phyloP scores from a whole-genome alignment of 2,329 filamentous ascomycete genomes.

The Pseudogymnoascus sp. region DNA sequence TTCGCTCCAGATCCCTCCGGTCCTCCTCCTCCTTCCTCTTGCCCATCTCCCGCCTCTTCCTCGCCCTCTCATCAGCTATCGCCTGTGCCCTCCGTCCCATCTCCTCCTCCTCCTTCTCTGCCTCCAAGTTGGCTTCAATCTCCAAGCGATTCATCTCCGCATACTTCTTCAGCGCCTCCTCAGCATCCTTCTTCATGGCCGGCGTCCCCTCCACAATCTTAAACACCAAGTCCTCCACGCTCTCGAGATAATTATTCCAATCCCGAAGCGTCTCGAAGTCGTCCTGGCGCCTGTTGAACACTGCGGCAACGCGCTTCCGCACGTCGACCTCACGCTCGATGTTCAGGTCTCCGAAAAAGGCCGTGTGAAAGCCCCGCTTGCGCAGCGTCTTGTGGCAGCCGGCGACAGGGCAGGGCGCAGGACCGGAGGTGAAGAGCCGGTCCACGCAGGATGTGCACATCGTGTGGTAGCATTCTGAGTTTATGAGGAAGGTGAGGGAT shows the following conservation, averaged over 20 bases:
- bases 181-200: conserved; percentile 43
- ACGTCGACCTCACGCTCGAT: conserved; percentile 95
- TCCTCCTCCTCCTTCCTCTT: conserved; percentile 65
- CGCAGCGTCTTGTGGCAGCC: conserved; percentile 82
- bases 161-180: conserved; percentile 55
- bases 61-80: conserved; percentile 60
- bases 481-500: conserved; percentile 91
- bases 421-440: conserved; percentile 86
- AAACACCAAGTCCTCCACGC: conserved; percentile 83
- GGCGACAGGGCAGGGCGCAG: conserved; percentile 85
- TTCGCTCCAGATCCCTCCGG: conserved; percentile 53
- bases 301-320: conserved; percentile 65
- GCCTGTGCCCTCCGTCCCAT: conserved; percentile 47
- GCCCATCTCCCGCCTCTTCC: conserved; percentile 55
- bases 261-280: conserved; percentile 80
- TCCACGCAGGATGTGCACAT: conserved; percentile 97
- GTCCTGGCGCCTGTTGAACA: conserved; percentile 83
- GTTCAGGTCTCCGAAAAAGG: conserved; percentile 81
- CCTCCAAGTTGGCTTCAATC: conserved; percentile 53
- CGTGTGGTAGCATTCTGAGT: conserved; percentile 97
- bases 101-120: conserved; percentile 50
- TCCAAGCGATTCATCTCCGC: conserved; percentile 64
- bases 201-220: conserved; percentile 70
- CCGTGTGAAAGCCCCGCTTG: conserved; percentile 73
- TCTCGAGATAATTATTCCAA: conserved; percentile 92